Evolutionary conservation across 768 basidiomycete genomes (phyloP), one percentile per base, ranked within the genome.

Genomic region (Russula lepida): DNA sequence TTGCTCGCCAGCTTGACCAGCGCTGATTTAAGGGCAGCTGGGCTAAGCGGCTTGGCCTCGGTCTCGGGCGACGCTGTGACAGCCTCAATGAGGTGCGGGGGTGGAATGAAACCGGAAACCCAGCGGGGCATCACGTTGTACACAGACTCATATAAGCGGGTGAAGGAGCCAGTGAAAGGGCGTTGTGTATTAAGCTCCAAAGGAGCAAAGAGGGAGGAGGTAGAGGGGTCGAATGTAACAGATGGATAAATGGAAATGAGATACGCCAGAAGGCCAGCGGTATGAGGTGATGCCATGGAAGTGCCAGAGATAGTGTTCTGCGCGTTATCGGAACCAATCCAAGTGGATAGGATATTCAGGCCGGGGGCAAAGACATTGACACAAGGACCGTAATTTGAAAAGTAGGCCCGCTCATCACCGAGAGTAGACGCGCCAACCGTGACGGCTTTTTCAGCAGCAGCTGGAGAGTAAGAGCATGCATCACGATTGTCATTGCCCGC

Each of bases 371-470:
- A 95, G 64, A 98, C 80, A 68, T 98, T 92, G 55, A 98, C 94
- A 70, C 95, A 98, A 56, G 76, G 66, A 23, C 95, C 97, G 67
- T 77, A 80, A 82, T 99, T 99, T 70, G 92, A 95, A 80, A 97
- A 93, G 75, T 89, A 89, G 6, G 91, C 91, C 48, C 90, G 85
- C 63, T 86, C 84, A 64, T 93, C 91, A 47, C 73, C 79, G 25
- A 93, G 78, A 1, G 90, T 92, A 3, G 87, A 88, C 32, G 97
- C 97, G 67, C 89, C 97, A 57, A 98, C 97, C 52, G 97, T 98
- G 64, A 99, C 82, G 17, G 97, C 92, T 57, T 89, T 84, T 76
- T 88, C 81, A 5, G 97, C 84, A 7, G 83, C 84, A 28, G 95
- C 97, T 37, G 97, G 97, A 1, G 95, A 98, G 76, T 88, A 97